These are phyloP conservation scores for Tetragonia tetragonoides DNA, from an alignment of 148 eudicot genomes.

Conservation along the genomic window DNA sequence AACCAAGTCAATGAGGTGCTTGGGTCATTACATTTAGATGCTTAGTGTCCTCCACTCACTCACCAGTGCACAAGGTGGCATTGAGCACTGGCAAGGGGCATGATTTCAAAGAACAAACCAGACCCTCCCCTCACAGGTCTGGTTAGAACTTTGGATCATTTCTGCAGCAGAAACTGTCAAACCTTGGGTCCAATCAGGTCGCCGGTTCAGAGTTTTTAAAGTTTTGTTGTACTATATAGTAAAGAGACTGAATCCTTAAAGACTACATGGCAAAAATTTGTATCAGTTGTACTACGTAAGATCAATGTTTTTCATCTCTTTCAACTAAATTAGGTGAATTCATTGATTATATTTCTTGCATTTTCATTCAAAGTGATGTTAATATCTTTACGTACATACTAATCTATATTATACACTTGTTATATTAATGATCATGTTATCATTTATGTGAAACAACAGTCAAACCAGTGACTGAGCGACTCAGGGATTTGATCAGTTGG, in stretches of 20 bases:
- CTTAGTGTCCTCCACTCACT: neutral
- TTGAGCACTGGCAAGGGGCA: neutral
- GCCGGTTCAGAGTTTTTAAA: neutral
- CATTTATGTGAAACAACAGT: neutral
- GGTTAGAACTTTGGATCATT: neutral
- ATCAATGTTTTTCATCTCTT: neutral
- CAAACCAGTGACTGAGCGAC: conserved; percentile 5
- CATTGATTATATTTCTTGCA: neutral
- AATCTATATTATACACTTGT: neutral
- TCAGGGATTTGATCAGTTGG: neutral
- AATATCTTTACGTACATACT: neutral
- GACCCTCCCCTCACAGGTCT: neutral
- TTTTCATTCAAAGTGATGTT: neutral
- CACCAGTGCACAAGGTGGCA: neutral
- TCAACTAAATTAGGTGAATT: neutral
- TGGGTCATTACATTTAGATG: neutral
- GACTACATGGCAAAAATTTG: neutral
- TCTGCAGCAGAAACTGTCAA: neutral
- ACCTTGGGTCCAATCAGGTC: conserved; percentile 2
- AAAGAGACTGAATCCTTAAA: neutral
- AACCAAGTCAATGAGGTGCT: neutral
- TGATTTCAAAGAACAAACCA: neutral
- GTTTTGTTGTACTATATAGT: neutral
- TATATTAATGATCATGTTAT: neutral
- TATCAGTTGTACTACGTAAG: neutral